Conservation (phyloP, 176 grass and related monocot genomes). For the Oryza glaberrima region DNA sequence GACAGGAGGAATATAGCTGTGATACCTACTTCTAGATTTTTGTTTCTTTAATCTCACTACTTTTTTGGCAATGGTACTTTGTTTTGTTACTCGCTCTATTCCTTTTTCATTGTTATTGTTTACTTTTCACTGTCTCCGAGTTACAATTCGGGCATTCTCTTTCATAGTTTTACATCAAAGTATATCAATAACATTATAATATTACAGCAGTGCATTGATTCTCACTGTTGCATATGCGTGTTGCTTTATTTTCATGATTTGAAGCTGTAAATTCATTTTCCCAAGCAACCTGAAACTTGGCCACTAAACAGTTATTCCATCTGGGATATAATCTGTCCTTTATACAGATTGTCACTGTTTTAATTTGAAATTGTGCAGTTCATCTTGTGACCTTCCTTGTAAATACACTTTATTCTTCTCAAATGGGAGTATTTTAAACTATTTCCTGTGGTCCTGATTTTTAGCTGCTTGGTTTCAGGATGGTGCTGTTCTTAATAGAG, state of each 20-base stretch:
- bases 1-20: background rate
- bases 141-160: background rate
- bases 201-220: background rate
- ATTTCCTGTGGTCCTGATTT: constrained; percentile 37
- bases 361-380: background rate
- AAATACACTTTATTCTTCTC: constrained; percentile 13
- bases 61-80: constrained; percentile 4
- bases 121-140: background rate
- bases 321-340: constrained; percentile 22
- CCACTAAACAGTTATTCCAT: background rate
- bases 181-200: background rate
- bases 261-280: constrained; percentile 12
- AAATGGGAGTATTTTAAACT: constrained; percentile 24
- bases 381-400: constrained; percentile 19
- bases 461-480: constrained; percentile 55
- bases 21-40: background rate
- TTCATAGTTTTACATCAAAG: background rate
- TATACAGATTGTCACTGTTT: background rate
- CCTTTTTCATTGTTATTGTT: background rate
- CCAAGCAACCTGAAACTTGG: constrained; percentile 1
- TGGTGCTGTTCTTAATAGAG: constrained; percentile 78
- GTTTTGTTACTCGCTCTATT: constrained; percentile 1
- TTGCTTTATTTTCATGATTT: constrained; percentile 13
- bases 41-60: constrained; percentile 2
- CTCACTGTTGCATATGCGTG: background rate